Conservation (phyloP, 805 yeast species). For the Cyberlindnera suaveolens region DNA sequence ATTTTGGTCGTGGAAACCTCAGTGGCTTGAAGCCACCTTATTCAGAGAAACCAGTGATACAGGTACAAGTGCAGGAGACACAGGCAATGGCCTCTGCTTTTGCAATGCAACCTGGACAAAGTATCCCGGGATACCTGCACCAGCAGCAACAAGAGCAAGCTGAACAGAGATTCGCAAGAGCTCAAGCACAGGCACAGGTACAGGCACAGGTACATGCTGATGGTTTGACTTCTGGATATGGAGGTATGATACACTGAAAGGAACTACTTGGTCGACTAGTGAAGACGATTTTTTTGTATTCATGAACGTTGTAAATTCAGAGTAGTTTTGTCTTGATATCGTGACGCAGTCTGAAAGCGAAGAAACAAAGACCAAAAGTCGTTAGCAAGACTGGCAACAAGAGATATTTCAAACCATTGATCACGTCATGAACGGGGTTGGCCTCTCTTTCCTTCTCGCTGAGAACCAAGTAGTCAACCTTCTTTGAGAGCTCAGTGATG, state of each 20-base stretch:
- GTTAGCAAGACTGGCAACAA: slow-evolving; percentile 21
- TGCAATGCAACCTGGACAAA: not conserved
- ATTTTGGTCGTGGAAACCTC: slow-evolving; percentile 39
- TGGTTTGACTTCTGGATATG: no score
- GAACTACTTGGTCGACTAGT: no score
- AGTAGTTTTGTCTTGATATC: slow-evolving; percentile 58
- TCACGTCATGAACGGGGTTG: slow-evolving; percentile 19
- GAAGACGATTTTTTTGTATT: not conserved
- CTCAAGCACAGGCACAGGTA: no score
- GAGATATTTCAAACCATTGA: slow-evolving; percentile 21
- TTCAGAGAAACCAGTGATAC: slow-evolving; percentile 13
- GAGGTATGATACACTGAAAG: no score
- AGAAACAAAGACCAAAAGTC: slow-evolving; percentile 33
- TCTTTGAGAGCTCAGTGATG: slow-evolving; percentile 14
- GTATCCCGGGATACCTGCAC: not conserved
- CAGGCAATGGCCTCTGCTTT: not conserved
- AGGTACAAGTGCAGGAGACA: not conserved
- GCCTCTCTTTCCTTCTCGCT: slow-evolving; percentile 20
- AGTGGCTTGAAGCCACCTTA: slow-evolving; percentile 41
- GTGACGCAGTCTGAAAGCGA: slow-evolving; percentile 49
- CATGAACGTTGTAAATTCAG: slow-evolving; percentile 18
- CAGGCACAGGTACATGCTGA: no score
- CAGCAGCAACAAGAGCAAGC: not conserved
- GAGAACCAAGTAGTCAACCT: slow-evolving; percentile 15
- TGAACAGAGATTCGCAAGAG: slow-evolving; percentile 1